Conservation (phyloP, 2,329 filamentous ascomycete genomes). For the Calonectria crousiana region DNA sequence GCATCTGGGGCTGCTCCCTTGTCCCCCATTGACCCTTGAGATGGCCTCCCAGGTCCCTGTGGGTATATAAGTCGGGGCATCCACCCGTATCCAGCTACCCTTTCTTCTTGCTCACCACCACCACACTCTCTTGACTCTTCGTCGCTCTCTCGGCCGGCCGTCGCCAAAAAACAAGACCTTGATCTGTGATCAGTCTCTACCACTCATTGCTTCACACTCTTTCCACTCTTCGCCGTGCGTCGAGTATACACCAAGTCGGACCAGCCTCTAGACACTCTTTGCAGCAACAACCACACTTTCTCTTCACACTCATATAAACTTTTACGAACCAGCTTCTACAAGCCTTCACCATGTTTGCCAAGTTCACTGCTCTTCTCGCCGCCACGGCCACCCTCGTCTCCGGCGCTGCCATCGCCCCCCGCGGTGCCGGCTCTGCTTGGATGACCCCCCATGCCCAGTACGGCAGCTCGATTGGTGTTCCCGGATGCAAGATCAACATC, state of each 20-base stretch:
- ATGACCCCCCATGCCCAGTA: conserved; percentile 69
- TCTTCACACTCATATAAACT: conserved; percentile 31
- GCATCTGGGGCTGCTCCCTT: conserved; percentile 22
- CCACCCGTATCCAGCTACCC: conserved; percentile 29
- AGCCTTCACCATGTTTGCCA: conserved; percentile 44
- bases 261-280: conserved; percentile 38
- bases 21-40: conserved; percentile 31
- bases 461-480: conserved; percentile 68
- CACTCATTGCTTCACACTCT: conserved; percentile 35
- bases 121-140: conserved; percentile 35
- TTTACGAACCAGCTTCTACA: conserved; percentile 23
- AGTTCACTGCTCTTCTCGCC: conserved; percentile 44
- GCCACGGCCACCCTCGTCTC: conserved; percentile 45
- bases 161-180: conserved; percentile 36
- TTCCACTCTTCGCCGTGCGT: conserved; percentile 45
- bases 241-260: conserved; percentile 43
- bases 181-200: conserved; percentile 47
- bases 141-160: conserved; percentile 44
- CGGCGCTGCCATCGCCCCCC: conserved; percentile 43
- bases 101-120: conserved; percentile 27
- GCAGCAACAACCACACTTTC: conserved; percentile 12
- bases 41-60: conserved; percentile 20
- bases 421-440: conserved; percentile 46
- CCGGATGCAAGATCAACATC: conserved; percentile 71
- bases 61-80: conserved; percentile 38